A percentile compares a stretch with the other conserved stretches of the same genome.
Evolutionary conservation across 208 protist genomes (phyloP).

Genomic region (Tritrichomonas foetus): DNA sequence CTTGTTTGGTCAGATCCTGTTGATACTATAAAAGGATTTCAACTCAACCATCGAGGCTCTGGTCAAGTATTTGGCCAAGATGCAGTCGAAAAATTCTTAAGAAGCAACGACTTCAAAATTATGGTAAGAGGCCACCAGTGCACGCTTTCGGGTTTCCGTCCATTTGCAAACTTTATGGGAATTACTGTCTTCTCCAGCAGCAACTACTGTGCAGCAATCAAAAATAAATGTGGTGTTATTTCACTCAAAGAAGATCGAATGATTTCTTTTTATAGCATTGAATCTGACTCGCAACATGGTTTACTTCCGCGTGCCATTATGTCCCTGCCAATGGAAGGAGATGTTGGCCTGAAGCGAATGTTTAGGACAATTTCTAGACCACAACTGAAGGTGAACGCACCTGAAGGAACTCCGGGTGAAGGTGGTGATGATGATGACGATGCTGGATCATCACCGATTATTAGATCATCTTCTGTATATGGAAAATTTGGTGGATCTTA

Average conservation of each 20-base stretch:
- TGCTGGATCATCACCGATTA: no score
- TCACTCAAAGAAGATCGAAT: background rate
- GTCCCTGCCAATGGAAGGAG: background rate
- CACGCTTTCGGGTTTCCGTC: background rate
- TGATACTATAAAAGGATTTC: slow-evolving; percentile 64
- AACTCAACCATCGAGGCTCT: slow-evolving; percentile 94
- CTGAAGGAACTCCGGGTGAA: no score
- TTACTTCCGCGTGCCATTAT: background rate
- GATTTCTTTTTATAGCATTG: no score
- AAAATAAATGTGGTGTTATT: background rate
- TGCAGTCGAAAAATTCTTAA: slow-evolving; percentile 84
- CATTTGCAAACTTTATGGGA: background rate
- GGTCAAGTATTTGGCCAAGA: slow-evolving; percentile 95
- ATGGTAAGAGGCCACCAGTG: background rate
- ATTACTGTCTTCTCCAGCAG: background rate
- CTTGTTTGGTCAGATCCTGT: slow-evolving; percentile 35
- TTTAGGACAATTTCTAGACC: no score
- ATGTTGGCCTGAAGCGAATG: background rate
- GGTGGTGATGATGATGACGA: no score
- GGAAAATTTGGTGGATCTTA: no score
- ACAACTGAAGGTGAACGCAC: no score
- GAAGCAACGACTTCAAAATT: background rate
- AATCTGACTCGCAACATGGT: no score
- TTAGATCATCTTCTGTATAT: no score
- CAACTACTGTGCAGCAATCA: background rate